Percentiles rank a stretch among this genome's conserved stretches.
phyloP scores from a whole-genome alignment of 2,329 filamentous ascomycete species.

The Claviceps humidiphila region DNA sequence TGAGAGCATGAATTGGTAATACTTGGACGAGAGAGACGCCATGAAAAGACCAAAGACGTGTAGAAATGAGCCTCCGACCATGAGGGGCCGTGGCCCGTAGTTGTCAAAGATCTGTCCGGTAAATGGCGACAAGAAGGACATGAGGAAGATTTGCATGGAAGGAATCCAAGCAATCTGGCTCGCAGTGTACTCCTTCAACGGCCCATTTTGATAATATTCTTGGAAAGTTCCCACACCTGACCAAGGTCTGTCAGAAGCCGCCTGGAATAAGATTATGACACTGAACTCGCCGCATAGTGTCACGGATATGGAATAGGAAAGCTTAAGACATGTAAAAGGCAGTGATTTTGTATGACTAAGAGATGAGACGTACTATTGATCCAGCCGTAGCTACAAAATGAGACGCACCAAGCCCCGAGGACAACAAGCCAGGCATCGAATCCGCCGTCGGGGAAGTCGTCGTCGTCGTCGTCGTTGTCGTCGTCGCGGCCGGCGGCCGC shows the following conservation, averaged over 20 bases:
- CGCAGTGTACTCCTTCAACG: slow-evolving; percentile 33
- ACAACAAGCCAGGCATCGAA: slow-evolving; percentile 21
- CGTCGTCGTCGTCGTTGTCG: neutral
- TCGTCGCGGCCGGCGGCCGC: neutral
- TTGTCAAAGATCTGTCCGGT: slow-evolving; percentile 37
- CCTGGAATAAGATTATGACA: too few relatives aligned
- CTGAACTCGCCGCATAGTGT: too few relatives aligned
- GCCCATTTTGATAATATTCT: slow-evolving; percentile 39
- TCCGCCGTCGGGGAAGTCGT: slow-evolving; percentile 14
- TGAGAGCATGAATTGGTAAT: slow-evolving; percentile 13
- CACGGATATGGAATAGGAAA: too few relatives aligned
- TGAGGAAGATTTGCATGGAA: slow-evolving; percentile 30
- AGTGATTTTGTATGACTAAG: neutral
- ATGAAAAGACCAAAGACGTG: slow-evolving; percentile 40
- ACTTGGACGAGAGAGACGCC: slow-evolving; percentile 5
- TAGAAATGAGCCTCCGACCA: slow-evolving; percentile 37
- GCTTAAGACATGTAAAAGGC: neutral
- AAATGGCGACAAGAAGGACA: neutral
- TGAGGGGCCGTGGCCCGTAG: slow-evolving; percentile 44
- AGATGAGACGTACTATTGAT: slow-evolving; percentile 5
- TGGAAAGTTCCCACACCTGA: slow-evolving; percentile 39
- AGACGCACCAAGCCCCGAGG: slow-evolving; percentile 20
- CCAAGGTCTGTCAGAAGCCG: neutral
- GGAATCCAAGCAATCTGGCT: slow-evolving; percentile 51
- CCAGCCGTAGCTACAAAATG: slow-evolving; percentile 24